phyloP scores from a whole-genome alignment of 192 early-diverging fungal species.

The Podila minutissima region DNA sequence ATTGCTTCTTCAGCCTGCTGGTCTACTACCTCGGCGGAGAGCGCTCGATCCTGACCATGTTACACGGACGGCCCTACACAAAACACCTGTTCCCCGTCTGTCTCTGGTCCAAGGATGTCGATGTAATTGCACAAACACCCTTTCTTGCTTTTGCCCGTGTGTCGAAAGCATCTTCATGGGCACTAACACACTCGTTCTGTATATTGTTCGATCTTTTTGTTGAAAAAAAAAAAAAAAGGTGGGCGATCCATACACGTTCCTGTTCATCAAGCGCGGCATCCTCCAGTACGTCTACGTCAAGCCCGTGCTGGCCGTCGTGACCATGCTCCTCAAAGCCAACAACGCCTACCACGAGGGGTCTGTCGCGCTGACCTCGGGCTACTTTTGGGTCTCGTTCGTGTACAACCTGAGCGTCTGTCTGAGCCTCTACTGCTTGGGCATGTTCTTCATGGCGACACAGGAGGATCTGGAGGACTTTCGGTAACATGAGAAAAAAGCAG shows the following conservation, averaged over 20 bases:
- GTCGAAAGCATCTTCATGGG: too few relatives aligned
- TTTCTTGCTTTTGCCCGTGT: not conserved
- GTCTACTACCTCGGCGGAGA: constrained; percentile 93
- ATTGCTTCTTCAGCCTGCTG: constrained; percentile 91
- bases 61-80: constrained; percentile 80
- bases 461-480: constrained; percentile 76
- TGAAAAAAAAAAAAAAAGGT: constrained; percentile 46
- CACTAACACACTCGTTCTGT: too few relatives aligned
- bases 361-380: constrained; percentile 72
- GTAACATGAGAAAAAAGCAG: constrained; percentile 31
- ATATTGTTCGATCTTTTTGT: constrained; percentile 4
- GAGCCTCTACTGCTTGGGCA: constrained; percentile 86
- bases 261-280: constrained; percentile 90
- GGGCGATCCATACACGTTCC: constrained; percentile 86
- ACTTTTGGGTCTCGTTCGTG: constrained; percentile 82
- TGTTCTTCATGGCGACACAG: constrained; percentile 88
- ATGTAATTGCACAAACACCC: constrained; percentile 49
- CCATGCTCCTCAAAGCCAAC: constrained; percentile 81
- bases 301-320: constrained; percentile 79
- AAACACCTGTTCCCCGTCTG: constrained; percentile 86
- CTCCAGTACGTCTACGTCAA: constrained; percentile 95
- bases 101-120: constrained; percentile 75
- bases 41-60: constrained; percentile 79
- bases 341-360: constrained; percentile 85
- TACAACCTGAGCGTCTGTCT: constrained; percentile 92